These are phyloP conservation scores for Vanrija sp. DNA, from an alignment of 1,284 basidiomycete genomes.

Conservation along the genomic window DNA sequence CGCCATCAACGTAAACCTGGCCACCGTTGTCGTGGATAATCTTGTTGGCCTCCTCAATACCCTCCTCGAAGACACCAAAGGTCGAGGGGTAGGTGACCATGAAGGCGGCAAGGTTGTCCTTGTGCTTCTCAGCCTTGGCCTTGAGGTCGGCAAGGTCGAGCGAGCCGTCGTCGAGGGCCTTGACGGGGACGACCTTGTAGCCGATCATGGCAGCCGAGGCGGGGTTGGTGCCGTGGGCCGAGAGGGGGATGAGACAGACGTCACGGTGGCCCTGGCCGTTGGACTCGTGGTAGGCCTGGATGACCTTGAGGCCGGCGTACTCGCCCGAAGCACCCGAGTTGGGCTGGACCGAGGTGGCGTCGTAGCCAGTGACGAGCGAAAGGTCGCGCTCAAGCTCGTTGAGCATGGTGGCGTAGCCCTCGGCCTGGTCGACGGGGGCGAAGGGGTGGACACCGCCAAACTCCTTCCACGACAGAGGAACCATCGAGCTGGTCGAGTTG, in stretches of 20 bases:
- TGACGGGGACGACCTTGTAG: constrained; percentile 90
- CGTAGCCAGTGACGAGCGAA: constrained; percentile 91
- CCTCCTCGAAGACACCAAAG: constrained; percentile 94
- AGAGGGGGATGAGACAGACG: constrained; percentile 90
- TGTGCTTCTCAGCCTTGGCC: constrained; percentile 84
- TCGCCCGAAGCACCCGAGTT: constrained; percentile 97
- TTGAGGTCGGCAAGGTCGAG: constrained; percentile 83
- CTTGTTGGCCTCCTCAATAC: constrained; percentile 85
- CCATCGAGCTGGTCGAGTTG: constrained; percentile 95
- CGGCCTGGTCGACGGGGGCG: constrained; percentile 80
- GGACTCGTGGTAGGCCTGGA: constrained; percentile 88
- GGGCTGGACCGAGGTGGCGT: constrained; percentile 90
- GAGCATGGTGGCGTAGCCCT: constrained; percentile 81
- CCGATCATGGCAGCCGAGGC: constrained; percentile 97
- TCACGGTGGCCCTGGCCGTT: constrained; percentile 80
- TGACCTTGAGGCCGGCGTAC: constrained; percentile 89
- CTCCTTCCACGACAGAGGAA: constrained; percentile 89
- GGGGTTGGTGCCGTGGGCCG: constrained; percentile 94
- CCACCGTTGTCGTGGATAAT: constrained; percentile 94
- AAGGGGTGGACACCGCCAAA: constrained; percentile 90
- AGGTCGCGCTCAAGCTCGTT: constrained; percentile 88
- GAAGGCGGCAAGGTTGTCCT: constrained; percentile 87
- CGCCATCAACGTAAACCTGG: constrained; percentile 96
- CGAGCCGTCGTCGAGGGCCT: constrained; percentile 79
- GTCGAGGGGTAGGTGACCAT: constrained; percentile 98